Base-by-base conservation (phyloP, 2,329 filamentous ascomycete species). In the Xylaria sp. region DNA sequence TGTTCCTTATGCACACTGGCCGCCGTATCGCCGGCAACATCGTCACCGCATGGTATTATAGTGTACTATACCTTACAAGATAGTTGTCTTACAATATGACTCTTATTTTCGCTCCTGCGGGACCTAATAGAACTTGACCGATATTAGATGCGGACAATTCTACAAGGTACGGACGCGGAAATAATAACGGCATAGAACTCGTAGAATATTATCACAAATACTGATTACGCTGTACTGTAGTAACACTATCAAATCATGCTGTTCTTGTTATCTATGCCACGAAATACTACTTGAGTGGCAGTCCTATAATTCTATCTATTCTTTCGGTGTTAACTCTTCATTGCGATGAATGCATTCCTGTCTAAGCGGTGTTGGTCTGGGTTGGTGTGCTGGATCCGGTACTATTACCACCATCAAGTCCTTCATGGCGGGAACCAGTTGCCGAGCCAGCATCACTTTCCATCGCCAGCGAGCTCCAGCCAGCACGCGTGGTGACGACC, bases 401-500 rank as follows among this genome's bases (percentile, higher is more conserved):
- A 1, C n/a, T 13, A 51, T 47, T 40, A 5, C 67, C 67, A 10
- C 18, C 35, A 29, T 59, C 59, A 10, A n/a, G 25, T 23, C 54
- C 47, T 18, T 63, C 51, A 37, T 44, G 16, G 5, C 61, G 47
- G 13, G 18, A 16, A 54, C 21, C 23, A 21, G 51, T 57, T 13
- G 21, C 9, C 4, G 35, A 2, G 5, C 3, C 35, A 44, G 27
- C 18, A 35, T 66, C 54, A 1, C 40, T 48, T 10, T 58, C 63
- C 35, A 8, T 37, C 2, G 6, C 48, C n/a, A 37, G 32, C n/a
- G 60, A 61, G 18, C 58, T 42, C 70, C 70, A 72, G 25, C 68
- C 70, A 13, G 70, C 68, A 51, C 68, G 68, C 16, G 55, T 40
- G 2, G 70, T 71, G 1, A 54, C 59, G 16, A 69, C 68, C 4